Evolutionary conservation across 306 rosid genomes (phyloP).

Genomic region (Lablab purpureus): DNA sequence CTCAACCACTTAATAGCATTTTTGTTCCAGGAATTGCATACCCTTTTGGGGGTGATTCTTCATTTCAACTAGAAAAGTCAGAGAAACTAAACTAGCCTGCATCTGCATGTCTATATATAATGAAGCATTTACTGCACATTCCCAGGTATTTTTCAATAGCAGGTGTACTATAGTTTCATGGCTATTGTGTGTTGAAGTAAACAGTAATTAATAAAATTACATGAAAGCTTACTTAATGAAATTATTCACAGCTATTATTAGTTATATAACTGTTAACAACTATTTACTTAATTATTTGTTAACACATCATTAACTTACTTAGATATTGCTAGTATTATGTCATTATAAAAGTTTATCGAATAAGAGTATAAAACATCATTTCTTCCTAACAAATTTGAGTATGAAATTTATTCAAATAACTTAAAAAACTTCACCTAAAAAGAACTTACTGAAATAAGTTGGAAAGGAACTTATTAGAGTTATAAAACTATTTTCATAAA

Average conservation of each 20-base stretch:
- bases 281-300: too few species aligned
- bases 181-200: background rate
- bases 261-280: too few species aligned
- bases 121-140: conserved; percentile 12
- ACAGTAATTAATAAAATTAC: background rate
- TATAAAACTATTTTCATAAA: background rate
- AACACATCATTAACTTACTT: too few species aligned
- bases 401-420: background rate
- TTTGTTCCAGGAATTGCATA: background rate
- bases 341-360: too few species aligned
- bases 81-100: conserved; percentile 10
- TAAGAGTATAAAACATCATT: too few species aligned
- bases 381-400: too few species aligned
- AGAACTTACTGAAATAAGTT: background rate
- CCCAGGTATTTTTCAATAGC: background rate
- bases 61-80: background rate
- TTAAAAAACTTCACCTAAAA: background rate
- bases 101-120: background rate
- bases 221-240: background rate
- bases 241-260: too few species aligned
- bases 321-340: too few species aligned
- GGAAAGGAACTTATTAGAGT: background rate
- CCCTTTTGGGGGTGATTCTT: background rate
- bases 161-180: background rate
- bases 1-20: background rate